Percentiles rank a stretch among this genome's conserved stretches.
Evolutionary conservation across 306 rosid species (phyloP).

Genomic region (Amphicarpaea edgeworthii): DNA sequence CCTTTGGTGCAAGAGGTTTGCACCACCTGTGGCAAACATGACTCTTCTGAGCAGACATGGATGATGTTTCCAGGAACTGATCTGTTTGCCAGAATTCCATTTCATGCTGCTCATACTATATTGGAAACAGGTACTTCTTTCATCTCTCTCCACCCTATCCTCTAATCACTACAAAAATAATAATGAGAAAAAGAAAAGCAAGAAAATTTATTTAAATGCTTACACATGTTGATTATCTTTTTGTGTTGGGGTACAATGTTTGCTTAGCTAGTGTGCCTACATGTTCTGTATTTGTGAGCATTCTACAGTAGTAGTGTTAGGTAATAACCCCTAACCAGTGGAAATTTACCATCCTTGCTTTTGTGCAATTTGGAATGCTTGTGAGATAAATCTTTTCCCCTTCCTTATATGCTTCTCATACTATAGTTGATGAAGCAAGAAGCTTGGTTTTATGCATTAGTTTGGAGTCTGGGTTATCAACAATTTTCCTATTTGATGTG

Average conservation of each 20-base stretch:
- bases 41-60: constrained; percentile 75
- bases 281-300: not conserved
- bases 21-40: constrained; percentile 82
- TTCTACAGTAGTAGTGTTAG: constrained; percentile 27
- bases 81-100: constrained; percentile 80
- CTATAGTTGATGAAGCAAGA: not conserved
- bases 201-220: not conserved
- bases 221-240: not conserved
- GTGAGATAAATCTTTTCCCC: no score
- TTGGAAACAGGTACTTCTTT: constrained; percentile 70
- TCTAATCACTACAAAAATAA: not conserved
- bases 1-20: constrained; percentile 91
- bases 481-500: no score
- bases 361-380: constrained; percentile 7
- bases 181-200: not conserved
- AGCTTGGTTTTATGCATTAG: constrained; percentile 16
- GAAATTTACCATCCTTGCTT: constrained; percentile 2
- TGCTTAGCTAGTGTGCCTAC: constrained; percentile 8
- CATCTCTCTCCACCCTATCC: not conserved
- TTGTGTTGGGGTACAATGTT: constrained; percentile 7
- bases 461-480: constrained; percentile 21
- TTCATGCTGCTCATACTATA: constrained; percentile 85
- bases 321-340: not conserved
- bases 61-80: constrained; percentile 88
- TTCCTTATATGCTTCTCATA: not conserved